phyloP scores from a whole-genome alignment of 768 basidiomycete species.

The Macrolepiota dolichaula region DNA sequence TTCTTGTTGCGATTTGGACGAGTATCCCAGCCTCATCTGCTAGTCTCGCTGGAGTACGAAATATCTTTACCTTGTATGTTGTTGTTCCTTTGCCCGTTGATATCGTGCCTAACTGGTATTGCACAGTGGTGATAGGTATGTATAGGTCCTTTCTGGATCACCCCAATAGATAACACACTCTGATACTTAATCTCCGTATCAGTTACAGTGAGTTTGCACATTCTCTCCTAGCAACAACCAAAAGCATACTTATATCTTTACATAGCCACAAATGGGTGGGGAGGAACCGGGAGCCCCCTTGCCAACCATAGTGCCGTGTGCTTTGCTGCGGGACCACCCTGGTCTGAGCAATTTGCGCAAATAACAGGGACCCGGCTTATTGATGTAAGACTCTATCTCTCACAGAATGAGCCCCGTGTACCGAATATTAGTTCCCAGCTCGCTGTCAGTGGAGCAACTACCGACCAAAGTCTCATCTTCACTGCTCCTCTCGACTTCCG shows the following conservation, averaged over 20 bases:
- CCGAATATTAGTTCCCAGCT: too few species aligned
- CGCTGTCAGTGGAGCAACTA: slow-evolving; percentile 19
- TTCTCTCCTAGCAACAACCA: too few species aligned
- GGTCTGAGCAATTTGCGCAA: slow-evolving; percentile 18
- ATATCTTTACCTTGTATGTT: slow-evolving; percentile 5
- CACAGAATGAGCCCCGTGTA: too few species aligned
- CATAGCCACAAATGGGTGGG: slow-evolving; percentile 19
- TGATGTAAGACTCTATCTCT: slow-evolving; percentile 17
- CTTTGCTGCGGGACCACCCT: slow-evolving; percentile 20
- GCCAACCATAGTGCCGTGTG: slow-evolving; percentile 13
- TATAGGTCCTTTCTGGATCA: neutral
- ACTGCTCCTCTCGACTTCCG: slow-evolving; percentile 20
- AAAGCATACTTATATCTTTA: neutral
- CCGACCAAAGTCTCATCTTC: slow-evolving; percentile 16
- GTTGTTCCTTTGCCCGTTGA: neutral
- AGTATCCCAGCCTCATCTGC: neutral
- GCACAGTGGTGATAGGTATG: slow-evolving; percentile 7
- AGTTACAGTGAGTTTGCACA: slow-evolving; percentile 1
- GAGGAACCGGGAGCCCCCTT: slow-evolving; percentile 18
- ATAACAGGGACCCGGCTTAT: slow-evolving; percentile 16
- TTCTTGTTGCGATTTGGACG: neutral
- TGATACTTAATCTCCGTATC: neutral
- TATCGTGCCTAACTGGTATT: neutral
- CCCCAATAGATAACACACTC: neutral
- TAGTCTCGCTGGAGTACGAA: neutral